Evolutionary conservation across 768 basidiomycete species (phyloP).

Genomic region (Leccinum variicolor): DNA sequence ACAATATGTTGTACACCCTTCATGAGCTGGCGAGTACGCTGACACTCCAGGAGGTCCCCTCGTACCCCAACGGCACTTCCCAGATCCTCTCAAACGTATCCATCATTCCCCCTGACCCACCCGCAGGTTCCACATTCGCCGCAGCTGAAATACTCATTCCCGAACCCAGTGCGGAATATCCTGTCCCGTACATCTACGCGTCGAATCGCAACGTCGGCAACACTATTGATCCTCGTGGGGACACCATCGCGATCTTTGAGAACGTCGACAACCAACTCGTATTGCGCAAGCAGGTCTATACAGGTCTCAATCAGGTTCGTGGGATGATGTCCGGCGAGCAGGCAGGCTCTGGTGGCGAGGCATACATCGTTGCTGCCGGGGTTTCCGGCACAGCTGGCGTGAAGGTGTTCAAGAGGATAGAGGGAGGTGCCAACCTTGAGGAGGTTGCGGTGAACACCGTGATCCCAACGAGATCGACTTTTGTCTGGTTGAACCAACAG

Average conservation of each 20-base stretch:
- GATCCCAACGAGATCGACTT: conserved; percentile 48
- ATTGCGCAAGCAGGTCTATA: conserved; percentile 54
- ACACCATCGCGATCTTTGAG: conserved; percentile 63
- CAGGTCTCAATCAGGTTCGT: background rate
- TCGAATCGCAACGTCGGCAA: conserved; percentile 64
- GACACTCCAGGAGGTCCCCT: conserved; percentile 49
- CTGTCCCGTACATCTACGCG: conserved; percentile 55
- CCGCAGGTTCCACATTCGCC: conserved; percentile 39
- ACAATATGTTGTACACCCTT: conserved; percentile 47
- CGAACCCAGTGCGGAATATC: conserved; percentile 42
- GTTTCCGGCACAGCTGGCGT: conserved; percentile 53
- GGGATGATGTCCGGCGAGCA: background rate
- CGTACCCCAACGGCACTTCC: conserved; percentile 46
- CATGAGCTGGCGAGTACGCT: conserved; percentile 58
- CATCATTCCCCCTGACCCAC: conserved; percentile 43
- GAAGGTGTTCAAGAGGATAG: conserved; percentile 51
- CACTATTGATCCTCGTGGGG: conserved; percentile 47
- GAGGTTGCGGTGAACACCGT: conserved; percentile 53
- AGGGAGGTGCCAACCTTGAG: conserved; percentile 49
- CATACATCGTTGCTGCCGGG: conserved; percentile 44
- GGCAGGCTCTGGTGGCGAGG: background rate
- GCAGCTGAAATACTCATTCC: conserved; percentile 67
- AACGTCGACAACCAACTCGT: conserved; percentile 37
- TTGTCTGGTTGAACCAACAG: conserved; percentile 39
- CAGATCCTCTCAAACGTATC: conserved; percentile 49